Evolutionary conservation across 106 monocot genomes (phyloP).

Genomic region (Acorus gramineus): DNA sequence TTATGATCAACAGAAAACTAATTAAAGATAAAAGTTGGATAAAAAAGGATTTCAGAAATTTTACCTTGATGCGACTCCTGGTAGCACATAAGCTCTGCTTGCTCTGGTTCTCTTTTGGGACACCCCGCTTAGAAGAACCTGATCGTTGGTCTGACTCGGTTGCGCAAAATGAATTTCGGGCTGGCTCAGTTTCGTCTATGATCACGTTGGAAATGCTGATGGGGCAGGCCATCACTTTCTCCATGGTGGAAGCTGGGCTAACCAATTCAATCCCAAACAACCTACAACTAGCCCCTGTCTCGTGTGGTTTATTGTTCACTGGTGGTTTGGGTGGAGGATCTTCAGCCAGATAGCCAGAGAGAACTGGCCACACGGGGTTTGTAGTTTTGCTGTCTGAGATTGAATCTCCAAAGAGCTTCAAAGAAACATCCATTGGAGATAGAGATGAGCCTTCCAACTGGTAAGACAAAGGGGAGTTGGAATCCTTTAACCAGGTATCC

Average conservation of each 20-base stretch:
- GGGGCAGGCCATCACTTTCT: background rate
- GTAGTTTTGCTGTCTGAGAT: constrained; percentile 9
- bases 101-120: constrained; percentile 31
- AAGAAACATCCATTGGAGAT: constrained; percentile 19
- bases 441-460: constrained; percentile 10
- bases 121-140: constrained; percentile 17
- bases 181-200: background rate
- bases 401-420: constrained; percentile 18
- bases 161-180: constrained; percentile 1
- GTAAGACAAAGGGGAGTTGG: constrained; percentile 3
- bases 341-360: constrained; percentile 6
- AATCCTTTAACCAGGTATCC: constrained; percentile 38
- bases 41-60: background rate
- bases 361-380: constrained; percentile 1
- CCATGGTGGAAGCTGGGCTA: background rate
- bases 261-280: constrained; percentile 46
- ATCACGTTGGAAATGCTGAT: constrained; percentile 2
- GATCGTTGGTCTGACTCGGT: constrained; percentile 39
- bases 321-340: background rate
- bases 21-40: background rate
- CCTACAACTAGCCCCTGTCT: constrained; percentile 12
- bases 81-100: constrained; percentile 25
- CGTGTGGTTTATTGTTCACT: constrained; percentile 17
- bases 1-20: too few relatives aligned
- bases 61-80: constrained; percentile 61